Evolutionary conservation across 768 basidiomycete genomes (phyloP), one percentile per base, ranked within the genome.

Genomic region (Suillus brevipes): DNA sequence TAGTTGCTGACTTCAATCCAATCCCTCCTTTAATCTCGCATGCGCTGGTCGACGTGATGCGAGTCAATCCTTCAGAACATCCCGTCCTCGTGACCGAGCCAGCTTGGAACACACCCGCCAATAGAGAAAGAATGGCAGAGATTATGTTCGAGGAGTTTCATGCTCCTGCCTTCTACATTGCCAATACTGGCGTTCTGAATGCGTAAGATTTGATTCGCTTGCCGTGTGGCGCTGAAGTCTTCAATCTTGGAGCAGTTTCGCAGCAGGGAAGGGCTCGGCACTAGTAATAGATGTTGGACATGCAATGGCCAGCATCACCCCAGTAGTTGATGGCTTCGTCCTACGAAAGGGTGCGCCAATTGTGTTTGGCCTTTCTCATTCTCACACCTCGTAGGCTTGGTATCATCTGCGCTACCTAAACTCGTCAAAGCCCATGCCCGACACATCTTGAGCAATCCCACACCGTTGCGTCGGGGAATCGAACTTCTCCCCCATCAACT

Each of bases 81-180:
- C 97, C 97, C 1, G 78, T 98, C 50, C 85, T 99, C 49, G 86
- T 95, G 9, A 98, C 97, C 0, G 97, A 99, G 75, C 91, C 95
- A 8, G 89, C 95, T 4, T 99, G 97, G 97, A 99, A 98, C 74
- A 93, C 94, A 0, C 82, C 88, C 25, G 88, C 88, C n/a, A 94
- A 97, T 73, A 82, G 97, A 65, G 95, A 99, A 80, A 85, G 90
- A 62, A 92, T 99, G 90, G 92, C 95, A 13, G 95, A 99, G 79
- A 91, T 97, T 56, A 92, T 97, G 89, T 99, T 99, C 72, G 97
- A 99, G 77, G 91, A 97, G 70, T 97, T 97, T 70, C 82, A 92
- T 56, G 91, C 90, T 8, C 97, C 97, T 10, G 97, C 96, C 3
- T 95, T 97, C 79, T 99, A 99, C 75, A 92, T 97, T 45, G 95